Percentiles rank a stretch among this genome's conserved stretches.
These are phyloP conservation scores for Lactarius pseudohatsudake DNA, from an alignment of 768 basidiomycete species.

Conservation along the genomic window DNA sequence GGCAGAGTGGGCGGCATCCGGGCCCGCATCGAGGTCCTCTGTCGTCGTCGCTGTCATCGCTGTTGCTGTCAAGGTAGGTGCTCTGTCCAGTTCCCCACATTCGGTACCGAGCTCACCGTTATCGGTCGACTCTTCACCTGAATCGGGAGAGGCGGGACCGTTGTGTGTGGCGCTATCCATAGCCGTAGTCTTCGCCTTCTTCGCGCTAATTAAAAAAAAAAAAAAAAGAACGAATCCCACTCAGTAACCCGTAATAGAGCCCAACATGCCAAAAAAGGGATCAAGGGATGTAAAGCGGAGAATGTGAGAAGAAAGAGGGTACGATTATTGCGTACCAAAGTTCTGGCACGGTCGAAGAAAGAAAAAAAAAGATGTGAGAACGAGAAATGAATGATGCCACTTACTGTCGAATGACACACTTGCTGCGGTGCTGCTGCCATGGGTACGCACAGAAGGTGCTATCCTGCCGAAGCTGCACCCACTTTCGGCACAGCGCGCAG, in stretches of 20 bases:
- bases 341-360: constrained; percentile 9
- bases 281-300: constrained; percentile 3
- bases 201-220: constrained; percentile 28
- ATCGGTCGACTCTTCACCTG: constrained; percentile 25
- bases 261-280: constrained; percentile 1
- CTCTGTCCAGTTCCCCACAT: constrained; percentile 20
- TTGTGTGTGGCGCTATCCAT: constrained; percentile 21
- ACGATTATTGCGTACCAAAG: not conserved
- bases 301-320: constrained; percentile 1
- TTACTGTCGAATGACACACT: constrained; percentile 72
- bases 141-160: constrained; percentile 12
- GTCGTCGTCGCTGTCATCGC: not conserved
- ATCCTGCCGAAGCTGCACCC: constrained; percentile 81
- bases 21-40: constrained; percentile 25
- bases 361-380: constrained; percentile 5
- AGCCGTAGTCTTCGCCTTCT: constrained; percentile 27
- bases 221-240: constrained; percentile 12
- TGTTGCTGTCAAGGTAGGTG: not conserved
- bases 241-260: not conserved
- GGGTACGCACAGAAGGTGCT: constrained; percentile 79
- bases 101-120: constrained; percentile 34
- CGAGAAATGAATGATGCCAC: constrained; percentile 33
- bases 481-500: constrained; percentile 73
- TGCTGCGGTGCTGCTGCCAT: constrained; percentile 75
- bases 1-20: constrained; percentile 10